These are phyloP conservation scores for Fragosphaeria purpurea DNA, from an alignment of 2,329 filamentous ascomycete species.

Conservation along the genomic window DNA sequence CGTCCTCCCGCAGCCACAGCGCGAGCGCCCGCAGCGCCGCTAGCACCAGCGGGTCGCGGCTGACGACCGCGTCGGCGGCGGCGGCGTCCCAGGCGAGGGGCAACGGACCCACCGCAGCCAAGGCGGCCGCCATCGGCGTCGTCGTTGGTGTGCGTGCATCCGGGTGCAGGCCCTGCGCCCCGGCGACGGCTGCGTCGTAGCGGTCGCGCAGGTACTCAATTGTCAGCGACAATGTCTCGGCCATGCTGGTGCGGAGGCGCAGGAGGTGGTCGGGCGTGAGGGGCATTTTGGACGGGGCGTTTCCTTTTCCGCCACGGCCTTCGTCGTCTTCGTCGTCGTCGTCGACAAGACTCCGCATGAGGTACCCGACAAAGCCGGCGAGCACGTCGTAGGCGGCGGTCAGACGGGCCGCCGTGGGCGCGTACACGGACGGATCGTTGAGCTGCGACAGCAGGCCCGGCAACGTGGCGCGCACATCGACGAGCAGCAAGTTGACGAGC, in stretches of 20 bases:
- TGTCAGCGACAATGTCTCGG: conserved; percentile 52
- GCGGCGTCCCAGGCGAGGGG: conserved; percentile 51
- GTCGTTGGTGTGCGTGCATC: conserved; percentile 35
- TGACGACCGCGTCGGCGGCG: conserved; percentile 32
- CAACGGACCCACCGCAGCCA: conserved; percentile 19
- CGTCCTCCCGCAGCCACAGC: conserved; percentile 61
- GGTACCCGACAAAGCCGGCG: conserved; percentile 48
- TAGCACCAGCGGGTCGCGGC: conserved; percentile 48
- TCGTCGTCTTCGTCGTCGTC: conserved; percentile 28
- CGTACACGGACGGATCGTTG: conserved; percentile 42
- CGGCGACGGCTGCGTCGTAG: conserved; percentile 58
- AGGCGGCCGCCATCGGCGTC: conserved; percentile 30
- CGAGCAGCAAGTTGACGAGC: conserved; percentile 53
- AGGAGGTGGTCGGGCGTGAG: conserved; percentile 48
- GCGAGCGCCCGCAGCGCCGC: conserved; percentile 48
- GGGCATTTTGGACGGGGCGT: conserved; percentile 9
- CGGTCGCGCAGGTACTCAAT: conserved; percentile 59
- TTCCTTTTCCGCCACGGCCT: conserved; percentile 2
- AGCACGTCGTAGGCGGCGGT: conserved; percentile 53
- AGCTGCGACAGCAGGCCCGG: conserved; percentile 50
- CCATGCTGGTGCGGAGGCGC: conserved; percentile 48
- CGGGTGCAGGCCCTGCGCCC: conserved; percentile 50
- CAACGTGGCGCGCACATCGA: conserved; percentile 54
- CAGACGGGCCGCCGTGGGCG: conserved; percentile 40
- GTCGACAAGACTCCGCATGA: conserved; percentile 45